Conservation (phyloP, 805 yeast genomes). For the Zygosaccharomyces pseudorouxii region DNA sequence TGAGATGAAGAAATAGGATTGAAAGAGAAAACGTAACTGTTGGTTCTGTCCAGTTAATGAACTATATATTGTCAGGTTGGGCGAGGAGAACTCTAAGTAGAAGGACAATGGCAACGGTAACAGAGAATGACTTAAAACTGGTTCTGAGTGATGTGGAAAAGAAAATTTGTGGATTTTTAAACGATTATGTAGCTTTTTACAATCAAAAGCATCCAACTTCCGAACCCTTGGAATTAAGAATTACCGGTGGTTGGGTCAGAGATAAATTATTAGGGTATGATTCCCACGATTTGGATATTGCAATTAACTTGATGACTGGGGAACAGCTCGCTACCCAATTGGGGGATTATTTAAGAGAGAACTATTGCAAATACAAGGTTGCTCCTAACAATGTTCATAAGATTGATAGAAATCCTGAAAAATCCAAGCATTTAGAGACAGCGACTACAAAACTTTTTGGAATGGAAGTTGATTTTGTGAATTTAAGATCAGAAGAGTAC, state of each 20-base stretch:
- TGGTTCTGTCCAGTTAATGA: constrained; percentile 1
- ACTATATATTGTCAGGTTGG: neutral
- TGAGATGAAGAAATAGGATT: neutral
- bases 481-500: constrained; percentile 81
- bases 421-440: constrained; percentile 93
- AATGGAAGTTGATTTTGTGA: constrained; percentile 89
- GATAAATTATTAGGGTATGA: constrained; percentile 80
- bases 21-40: neutral
- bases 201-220: constrained; percentile 11
- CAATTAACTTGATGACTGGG: constrained; percentile 80
- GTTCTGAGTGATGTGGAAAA: constrained; percentile 24
- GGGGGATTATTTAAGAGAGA: constrained; percentile 43
- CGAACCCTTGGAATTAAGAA: constrained; percentile 41
- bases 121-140: constrained; percentile 4
- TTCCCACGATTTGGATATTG: constrained; percentile 88
- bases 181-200: constrained; percentile 30
- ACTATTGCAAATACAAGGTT: constrained; percentile 32
- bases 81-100: neutral
- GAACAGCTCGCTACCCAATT: constrained; percentile 74
- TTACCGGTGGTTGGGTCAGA: constrained; percentile 98
- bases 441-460: constrained; percentile 86
- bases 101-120: constrained; percentile 5
- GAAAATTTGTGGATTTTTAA: constrained; percentile 27
- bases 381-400: constrained; percentile 55
- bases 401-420: constrained; percentile 89